Evolutionary conservation across 352 stramenopile genomes (phyloP), one percentile per base, ranked within the genome.

Genomic region (Phytopythium sindhum): DNA sequence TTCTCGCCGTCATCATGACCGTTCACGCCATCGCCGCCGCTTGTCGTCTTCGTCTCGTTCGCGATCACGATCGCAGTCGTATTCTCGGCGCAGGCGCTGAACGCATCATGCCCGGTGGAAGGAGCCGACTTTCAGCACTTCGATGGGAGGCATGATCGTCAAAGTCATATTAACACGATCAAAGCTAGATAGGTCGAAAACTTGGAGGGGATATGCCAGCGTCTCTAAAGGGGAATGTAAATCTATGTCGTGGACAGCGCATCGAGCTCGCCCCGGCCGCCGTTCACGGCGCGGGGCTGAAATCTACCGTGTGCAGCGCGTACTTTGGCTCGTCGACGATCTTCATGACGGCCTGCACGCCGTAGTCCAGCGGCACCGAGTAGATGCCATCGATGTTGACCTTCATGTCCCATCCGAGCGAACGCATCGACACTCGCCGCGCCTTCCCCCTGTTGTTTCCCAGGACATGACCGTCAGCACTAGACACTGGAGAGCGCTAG

Each of bases 281-380:
- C 6, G 4, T 6, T 45, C 29, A 58, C 52, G 56, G 41, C 15
- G 24, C 41, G 15, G 63, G 65, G 17, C 69, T 78, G 59, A 95
- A 93, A 26, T 95, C 84, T 59, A 95, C 81, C 44, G 87, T 95
- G 39, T 86, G 84, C 37, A 95, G 69, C 51, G 91, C 80, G 60
- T 95, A 93, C 78, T 95, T 91, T 31, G 87, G 87, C 61, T 93
- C 87, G 57, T 93, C 84, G 31, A 81, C 78, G 29, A 95, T 92
- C 69, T 95, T 95, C 87, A 95, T 95, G 44, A 96, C 87, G 5
- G 86, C 87, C 65, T 96, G 87, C 17, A 96, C 87, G n/a, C 87
- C 87, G 42, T 96, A 96, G 77, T 94, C 86, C 61, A 96, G 68
- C 24, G 87, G 87, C 60, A 96, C 84, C 10, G 87, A 94, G 70